Percentiles rank a stretch among this genome's conserved stretches.
Conservation (phyloP, 2,329 filamentous ascomycete genomes). For the Escovopsis sp. region DNA sequence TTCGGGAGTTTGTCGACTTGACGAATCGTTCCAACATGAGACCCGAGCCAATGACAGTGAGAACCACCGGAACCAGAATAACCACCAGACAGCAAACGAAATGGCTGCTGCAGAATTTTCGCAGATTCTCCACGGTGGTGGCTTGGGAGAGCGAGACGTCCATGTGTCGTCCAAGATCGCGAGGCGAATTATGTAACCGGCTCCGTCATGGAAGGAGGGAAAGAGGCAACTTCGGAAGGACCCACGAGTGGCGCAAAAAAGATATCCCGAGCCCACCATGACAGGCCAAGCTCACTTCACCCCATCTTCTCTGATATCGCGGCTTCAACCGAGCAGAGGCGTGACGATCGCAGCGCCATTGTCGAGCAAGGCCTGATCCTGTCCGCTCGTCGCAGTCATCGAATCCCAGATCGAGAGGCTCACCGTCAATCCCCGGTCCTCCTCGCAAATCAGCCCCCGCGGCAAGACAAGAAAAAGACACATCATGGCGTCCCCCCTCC, state of each 20-base stretch:
- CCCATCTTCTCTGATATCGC: constrained; percentile 15
- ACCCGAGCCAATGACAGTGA: no score
- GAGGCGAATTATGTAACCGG: no score
- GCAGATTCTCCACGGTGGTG: no score
- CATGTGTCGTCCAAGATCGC: no score
- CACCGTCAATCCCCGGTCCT: constrained; percentile 16
- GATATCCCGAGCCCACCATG: constrained; percentile 18
- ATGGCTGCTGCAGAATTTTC: no score
- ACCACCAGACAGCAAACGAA: no score
- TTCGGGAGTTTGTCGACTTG: no score
- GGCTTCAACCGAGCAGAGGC: constrained; percentile 7
- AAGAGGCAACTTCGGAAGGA: neutral
- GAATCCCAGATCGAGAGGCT: constrained; percentile 21
- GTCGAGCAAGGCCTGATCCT: constrained; percentile 13
- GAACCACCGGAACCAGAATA: no score
- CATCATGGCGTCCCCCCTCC: constrained; percentile 53
- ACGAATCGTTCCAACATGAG: no score
- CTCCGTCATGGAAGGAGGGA: no score
- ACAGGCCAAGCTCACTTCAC: constrained; percentile 13
- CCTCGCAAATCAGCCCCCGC: constrained; percentile 7
- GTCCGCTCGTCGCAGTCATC: constrained; percentile 16
- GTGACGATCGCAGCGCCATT: constrained; percentile 18
- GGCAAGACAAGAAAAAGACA: no score
- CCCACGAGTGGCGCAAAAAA: constrained; percentile 14
- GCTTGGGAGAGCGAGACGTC: no score